Evolutionary conservation across 2,329 filamentous ascomycete genomes (phyloP), one percentile per base, ranked within the genome.

Genomic region (Talaromyces sp.): DNA sequence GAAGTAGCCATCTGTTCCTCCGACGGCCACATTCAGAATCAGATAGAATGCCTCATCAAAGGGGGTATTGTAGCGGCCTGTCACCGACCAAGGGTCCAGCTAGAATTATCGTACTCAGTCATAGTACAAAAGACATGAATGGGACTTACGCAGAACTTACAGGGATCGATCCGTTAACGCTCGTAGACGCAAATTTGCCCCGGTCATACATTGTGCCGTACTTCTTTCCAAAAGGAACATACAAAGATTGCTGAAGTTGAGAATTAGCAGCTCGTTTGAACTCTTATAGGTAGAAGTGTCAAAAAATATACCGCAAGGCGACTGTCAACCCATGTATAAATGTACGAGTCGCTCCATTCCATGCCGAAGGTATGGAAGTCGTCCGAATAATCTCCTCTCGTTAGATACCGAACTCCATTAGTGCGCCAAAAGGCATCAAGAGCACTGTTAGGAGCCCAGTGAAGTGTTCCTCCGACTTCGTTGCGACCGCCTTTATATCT

Each of bases 311-410:
- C 59, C 35, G 55, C 55, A 8, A 61, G 41, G n/a, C 59, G 59
- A 55, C 49, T 58, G 26, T 61, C 59, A 10, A 61, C 59, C 59
- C 59, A 61, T 5, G 59, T 61, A 24, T 61, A 61, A 6, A 61
- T 58, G 27, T 61, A 61, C 2, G 56, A 19, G 4, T 61, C 59
- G 19, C 59, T 61, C 59, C 59, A 61, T 61, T 61, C 59, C 59
- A 61, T 61, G 14, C 59, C 59, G 38, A 58, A 61, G 4, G 55
- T 58, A 31, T 61, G 59, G 21, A 57, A 61, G 19, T 32, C 50
- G 24, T 61, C 59, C 14, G 59, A 61, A 43, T 61, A 61, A 50
- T 61, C 59, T 8, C 49, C 59, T 3, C 59, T 49, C 13, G 55
- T 61, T 55, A 58, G 58, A 17, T 61, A 61, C 5, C 53, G 53